Conservation (phyloP, 805 yeast genomes). For the Lipomyces lipofer region DNA sequence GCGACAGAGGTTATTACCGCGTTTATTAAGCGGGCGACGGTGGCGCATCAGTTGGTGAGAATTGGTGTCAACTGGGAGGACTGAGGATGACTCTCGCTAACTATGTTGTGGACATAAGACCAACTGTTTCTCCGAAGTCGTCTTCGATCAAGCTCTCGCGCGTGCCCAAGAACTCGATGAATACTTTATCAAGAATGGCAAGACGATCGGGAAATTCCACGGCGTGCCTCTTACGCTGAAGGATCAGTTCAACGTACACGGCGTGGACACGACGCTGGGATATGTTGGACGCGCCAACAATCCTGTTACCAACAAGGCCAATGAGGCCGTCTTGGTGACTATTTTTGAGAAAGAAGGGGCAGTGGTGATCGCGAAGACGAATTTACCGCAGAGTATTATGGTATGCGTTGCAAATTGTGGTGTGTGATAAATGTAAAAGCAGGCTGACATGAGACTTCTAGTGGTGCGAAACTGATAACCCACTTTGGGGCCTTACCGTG, state of each 20-base stretch:
- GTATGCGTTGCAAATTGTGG: slow-evolving; percentile 34
- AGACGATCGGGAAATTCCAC: slow-evolving; percentile 63
- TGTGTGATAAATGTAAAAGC: neutral
- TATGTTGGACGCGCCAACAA: slow-evolving; percentile 37
- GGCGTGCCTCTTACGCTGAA: slow-evolving; percentile 69
- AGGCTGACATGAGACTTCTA: neutral
- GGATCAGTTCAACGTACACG: slow-evolving; percentile 60
- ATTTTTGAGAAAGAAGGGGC: slow-evolving; percentile 55
- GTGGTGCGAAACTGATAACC: slow-evolving; percentile 47
- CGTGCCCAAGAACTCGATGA: slow-evolving; percentile 59
- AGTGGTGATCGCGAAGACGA: slow-evolving; percentile 61
- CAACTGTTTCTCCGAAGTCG: slow-evolving; percentile 43
- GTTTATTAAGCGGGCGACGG: slow-evolving; percentile 31
- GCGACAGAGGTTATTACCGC: slow-evolving; percentile 53
- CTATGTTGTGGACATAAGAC: slow-evolving; percentile 15
- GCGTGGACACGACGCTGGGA: slow-evolving; percentile 52
- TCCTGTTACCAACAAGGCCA: slow-evolving; percentile 45
- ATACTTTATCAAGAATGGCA: slow-evolving; percentile 47
- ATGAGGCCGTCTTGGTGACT: slow-evolving; percentile 51
- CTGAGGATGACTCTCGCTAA: neutral
- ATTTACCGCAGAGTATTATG: slow-evolving; percentile 57
- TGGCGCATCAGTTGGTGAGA: slow-evolving; percentile 30
- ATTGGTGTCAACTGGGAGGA: neutral
- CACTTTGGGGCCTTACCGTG: slow-evolving; percentile 48
- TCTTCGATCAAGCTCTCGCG: slow-evolving; percentile 59